phyloP scores from a whole-genome alignment of 2,329 filamentous ascomycete genomes.

The Elsinoe australis region DNA sequence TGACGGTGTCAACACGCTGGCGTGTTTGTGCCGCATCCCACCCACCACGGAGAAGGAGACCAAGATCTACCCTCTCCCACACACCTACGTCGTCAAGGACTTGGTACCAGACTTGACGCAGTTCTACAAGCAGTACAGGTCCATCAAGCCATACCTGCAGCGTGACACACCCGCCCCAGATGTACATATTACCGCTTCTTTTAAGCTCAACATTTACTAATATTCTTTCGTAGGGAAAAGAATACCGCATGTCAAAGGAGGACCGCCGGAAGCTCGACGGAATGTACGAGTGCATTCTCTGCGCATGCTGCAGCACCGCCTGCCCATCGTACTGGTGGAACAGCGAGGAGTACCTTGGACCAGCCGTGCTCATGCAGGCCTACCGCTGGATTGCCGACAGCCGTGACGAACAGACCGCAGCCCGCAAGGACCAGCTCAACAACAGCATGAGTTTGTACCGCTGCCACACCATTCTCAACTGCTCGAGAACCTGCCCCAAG shows the following conservation, averaged over 20 bases:
- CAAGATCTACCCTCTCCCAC: conserved; percentile 39
- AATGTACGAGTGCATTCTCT: conserved; percentile 98
- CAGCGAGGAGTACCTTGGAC: conserved; percentile 94
- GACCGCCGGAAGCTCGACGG: conserved; percentile 96
- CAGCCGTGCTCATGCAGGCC: conserved; percentile 91
- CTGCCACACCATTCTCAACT: conserved; percentile 99
- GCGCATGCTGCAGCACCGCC: conserved; percentile 97
- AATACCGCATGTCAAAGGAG: conserved; percentile 82
- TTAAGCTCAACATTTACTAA: conserved; percentile 14
- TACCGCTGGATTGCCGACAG: conserved; percentile 97
- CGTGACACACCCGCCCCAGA: conserved; percentile 75
- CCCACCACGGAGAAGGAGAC: conserved; percentile 66
- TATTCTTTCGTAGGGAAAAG: conserved; percentile 60
- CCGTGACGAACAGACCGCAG: conserved; percentile 77
- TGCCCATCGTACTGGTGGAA: conserved; percentile 99
- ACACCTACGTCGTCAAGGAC: conserved; percentile 63
- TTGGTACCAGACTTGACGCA: conserved; percentile 94
- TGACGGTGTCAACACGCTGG: conserved; percentile 94
- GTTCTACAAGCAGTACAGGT: conserved; percentile 99
- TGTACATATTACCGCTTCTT: conserved; percentile 42
- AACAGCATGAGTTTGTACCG: conserved; percentile 99
- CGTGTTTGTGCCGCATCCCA: conserved; percentile 94
- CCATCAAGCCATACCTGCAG: conserved; percentile 97
- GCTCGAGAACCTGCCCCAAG: conserved; percentile 96
- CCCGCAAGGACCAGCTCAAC: conserved; percentile 86